phyloP scores from a whole-genome alignment of 805 yeast genomes.

The Yamadazyma phyllophila region DNA sequence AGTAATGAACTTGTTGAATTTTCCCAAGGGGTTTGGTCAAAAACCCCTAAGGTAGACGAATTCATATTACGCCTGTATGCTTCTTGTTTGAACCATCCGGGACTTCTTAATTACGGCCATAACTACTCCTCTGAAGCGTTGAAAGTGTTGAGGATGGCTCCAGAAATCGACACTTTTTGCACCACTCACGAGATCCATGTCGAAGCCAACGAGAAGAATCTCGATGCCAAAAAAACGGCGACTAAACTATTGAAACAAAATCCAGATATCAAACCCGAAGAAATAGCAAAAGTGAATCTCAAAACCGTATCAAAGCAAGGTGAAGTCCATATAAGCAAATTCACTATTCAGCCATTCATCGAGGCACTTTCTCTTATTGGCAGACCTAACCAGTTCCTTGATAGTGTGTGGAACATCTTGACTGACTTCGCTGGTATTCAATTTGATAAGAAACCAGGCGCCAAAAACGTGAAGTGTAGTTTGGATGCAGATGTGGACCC shows the following conservation, averaged over 20 bases:
- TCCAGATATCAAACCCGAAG: not conserved
- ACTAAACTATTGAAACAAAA: too few species aligned
- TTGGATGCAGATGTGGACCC: constrained; percentile 3
- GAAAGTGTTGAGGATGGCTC: constrained; percentile 28
- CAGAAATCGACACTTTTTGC: constrained; percentile 20
- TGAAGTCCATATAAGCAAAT: constrained; percentile 25
- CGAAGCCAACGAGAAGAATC: not conserved
- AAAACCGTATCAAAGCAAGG: not conserved
- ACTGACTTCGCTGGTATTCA: constrained; percentile 34
- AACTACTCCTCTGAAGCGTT: constrained; percentile 21
- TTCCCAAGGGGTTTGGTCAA: not conserved
- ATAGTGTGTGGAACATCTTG: constrained; percentile 32
- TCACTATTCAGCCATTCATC: constrained; percentile 27
- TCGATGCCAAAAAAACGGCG: not conserved
- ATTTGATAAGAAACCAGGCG: constrained; percentile 6
- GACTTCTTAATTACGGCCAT: constrained; percentile 14
- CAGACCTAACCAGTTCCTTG: constrained; percentile 25
- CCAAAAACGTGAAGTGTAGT: constrained; percentile 2
- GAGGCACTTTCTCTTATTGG: constrained; percentile 33
- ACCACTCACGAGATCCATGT: not conserved
- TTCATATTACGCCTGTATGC: constrained; percentile 28
- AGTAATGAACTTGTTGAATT: constrained; percentile 26
- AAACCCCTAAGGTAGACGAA: not conserved
- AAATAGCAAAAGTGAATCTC: not conserved
- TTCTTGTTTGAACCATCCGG: constrained; percentile 19